Evolutionary conservation across 2,329 filamentous ascomycete genomes (phyloP).

Genomic region (Cercospora sp.): DNA sequence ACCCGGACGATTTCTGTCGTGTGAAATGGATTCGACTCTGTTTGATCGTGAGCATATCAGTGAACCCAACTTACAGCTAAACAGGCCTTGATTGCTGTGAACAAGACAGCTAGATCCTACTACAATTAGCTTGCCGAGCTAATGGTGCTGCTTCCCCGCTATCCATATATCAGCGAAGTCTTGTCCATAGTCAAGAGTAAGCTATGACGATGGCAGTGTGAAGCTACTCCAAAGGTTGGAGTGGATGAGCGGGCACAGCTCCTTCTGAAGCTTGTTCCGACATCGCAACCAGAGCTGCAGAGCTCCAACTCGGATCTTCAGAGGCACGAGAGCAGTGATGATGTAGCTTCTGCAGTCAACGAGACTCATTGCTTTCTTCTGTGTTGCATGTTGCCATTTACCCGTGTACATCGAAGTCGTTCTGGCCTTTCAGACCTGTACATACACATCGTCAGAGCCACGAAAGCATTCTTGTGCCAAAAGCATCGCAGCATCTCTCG

Average conservation of each 20-base stretch:
- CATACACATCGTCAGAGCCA: neutral
- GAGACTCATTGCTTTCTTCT: neutral
- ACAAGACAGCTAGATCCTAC: neutral
- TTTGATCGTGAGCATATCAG: neutral
- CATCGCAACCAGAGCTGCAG: constrained; percentile 7
- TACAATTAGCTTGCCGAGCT: neutral
- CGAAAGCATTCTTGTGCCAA: neutral
- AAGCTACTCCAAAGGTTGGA: neutral
- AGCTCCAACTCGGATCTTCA: neutral
- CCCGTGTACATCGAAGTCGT: neutral
- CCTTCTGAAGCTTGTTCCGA: constrained; percentile 5
- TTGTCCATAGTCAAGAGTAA: neutral
- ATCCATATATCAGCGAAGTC: neutral
- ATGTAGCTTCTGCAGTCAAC: neutral
- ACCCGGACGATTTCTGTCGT: neutral
- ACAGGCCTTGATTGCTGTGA: neutral
- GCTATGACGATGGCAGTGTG: neutral
- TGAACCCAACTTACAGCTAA: neutral
- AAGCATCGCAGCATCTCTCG: neutral
- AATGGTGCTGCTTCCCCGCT: neutral
- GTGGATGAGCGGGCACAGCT: constrained; percentile 10
- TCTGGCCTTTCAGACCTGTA: neutral
- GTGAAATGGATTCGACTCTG: neutral
- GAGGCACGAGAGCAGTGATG: constrained; percentile 6
- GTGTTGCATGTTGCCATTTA: neutral